phyloP scores from a whole-genome alignment of 129 eudicot species.

The Centella asiatica region DNA sequence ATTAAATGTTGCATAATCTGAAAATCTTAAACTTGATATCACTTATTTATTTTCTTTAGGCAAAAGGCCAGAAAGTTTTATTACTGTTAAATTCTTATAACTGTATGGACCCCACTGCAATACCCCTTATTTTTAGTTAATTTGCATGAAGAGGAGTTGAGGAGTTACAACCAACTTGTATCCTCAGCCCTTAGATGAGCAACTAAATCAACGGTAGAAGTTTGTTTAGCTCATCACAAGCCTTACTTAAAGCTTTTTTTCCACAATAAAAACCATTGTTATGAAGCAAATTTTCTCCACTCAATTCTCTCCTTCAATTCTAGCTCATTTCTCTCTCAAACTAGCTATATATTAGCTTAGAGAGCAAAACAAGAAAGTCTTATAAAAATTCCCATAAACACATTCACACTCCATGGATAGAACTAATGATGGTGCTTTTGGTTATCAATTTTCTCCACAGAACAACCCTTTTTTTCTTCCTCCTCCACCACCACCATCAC shows the following conservation, averaged over 20 bases:
- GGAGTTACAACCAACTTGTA: conserved; percentile 38
- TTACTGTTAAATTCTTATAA: too few species aligned
- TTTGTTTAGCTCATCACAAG: conserved; percentile 3
- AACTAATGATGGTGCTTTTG: conserved; percentile 12
- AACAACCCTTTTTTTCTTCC: neutral
- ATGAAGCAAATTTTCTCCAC: conserved; percentile 15
- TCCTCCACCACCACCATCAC: neutral
- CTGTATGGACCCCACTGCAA: too few species aligned
- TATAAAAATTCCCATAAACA: neutral
- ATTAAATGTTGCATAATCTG: too few species aligned
- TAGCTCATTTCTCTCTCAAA: too few species aligned
- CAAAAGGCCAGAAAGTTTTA: too few species aligned
- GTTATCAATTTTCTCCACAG: conserved; percentile 2
- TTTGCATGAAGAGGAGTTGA: conserved; percentile 29
- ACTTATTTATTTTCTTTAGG: too few species aligned
- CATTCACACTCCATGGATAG: neutral
- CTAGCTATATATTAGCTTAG: neutral
- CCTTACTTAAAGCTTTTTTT: conserved; percentile 16
- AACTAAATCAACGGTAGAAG: conserved; percentile 22
- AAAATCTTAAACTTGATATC: too few species aligned
- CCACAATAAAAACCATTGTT: conserved; percentile 7
- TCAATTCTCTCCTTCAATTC: neutral
- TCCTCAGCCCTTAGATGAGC: conserved; percentile 26
- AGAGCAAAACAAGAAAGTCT: conserved; percentile 13
- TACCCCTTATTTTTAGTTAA: too few species aligned